A percentile compares a stretch with the other conserved stretches of the same genome.
These are phyloP conservation scores for Coemansia javaensis DNA, from an alignment of 192 early-diverging fungal species.

Conservation along the genomic window DNA sequence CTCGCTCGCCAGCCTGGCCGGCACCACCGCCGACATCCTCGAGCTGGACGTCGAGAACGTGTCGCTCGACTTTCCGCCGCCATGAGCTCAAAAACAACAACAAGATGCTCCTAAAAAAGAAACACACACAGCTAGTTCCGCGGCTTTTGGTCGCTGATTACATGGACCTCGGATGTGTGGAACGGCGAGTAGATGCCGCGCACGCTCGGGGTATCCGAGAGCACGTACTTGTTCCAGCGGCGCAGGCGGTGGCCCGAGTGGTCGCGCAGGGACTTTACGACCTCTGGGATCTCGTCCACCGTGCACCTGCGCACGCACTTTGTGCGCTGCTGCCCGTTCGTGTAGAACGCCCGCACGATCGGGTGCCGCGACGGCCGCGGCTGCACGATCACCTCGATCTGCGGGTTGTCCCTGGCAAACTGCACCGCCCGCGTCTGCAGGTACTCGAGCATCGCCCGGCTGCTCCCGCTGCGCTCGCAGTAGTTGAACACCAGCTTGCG, in stretches of 20 bases:
- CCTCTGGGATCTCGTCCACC: conserved; percentile 56
- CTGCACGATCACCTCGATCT: conserved; percentile 73
- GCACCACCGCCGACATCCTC: conserved; percentile 66
- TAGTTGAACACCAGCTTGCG: conserved; percentile 77
- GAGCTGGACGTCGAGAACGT: conserved; percentile 84
- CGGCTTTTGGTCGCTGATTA: conserved; percentile 47
- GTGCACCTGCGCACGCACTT: conserved; percentile 64
- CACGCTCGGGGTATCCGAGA: conserved; percentile 73
- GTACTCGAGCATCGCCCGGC: conserved; percentile 71
- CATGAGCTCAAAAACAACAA: too few relatives aligned
- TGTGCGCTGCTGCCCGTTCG: conserved; percentile 51
- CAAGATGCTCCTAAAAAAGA: too few relatives aligned
- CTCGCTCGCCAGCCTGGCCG: conserved; percentile 57
- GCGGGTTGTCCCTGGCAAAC: conserved; percentile 65
- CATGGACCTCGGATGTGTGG: conserved; percentile 59
- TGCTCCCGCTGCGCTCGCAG: conserved; percentile 77
- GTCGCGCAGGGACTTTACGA: conserved; percentile 59
- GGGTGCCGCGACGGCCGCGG: conserved; percentile 70
- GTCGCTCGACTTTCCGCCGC: conserved; percentile 79
- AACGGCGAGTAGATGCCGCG: conserved; percentile 83
- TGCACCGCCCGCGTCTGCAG: conserved; percentile 58
- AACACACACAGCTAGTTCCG: too few relatives aligned
- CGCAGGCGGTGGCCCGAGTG: conserved; percentile 58
- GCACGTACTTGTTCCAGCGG: conserved; percentile 64
- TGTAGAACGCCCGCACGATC: conserved; percentile 63